These are phyloP conservation scores for Tillandsia fasciculata DNA, from an alignment of 176 grass and related monocot genomes.

Conservation along the genomic window DNA sequence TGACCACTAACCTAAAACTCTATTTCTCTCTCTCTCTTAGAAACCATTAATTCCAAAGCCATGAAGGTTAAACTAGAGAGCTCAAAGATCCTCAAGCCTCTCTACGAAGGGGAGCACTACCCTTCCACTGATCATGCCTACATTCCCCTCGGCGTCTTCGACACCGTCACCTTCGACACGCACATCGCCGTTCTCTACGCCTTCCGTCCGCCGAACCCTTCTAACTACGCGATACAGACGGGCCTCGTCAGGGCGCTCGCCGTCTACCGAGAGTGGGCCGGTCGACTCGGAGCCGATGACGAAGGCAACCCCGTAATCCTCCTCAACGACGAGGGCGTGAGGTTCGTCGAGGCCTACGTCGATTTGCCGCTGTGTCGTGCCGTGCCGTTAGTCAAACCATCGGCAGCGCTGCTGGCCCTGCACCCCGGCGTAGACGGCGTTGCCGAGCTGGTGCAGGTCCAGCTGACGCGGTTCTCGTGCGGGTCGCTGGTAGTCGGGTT, in stretches of 20 bases:
- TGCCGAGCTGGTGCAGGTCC: conserved; percentile 14
- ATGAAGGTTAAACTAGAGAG: conserved; percentile 8
- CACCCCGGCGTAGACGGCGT: conserved; percentile 1
- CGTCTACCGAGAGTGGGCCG: conserved; percentile 15
- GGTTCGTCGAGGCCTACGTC: conserved; percentile 2
- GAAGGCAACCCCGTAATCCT: neutral
- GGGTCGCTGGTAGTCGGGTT: conserved; percentile 11
- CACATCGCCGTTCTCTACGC: conserved; percentile 17
- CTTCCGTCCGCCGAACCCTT: conserved; percentile 1
- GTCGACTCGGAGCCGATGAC: neutral
- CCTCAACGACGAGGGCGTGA: conserved; percentile 12
- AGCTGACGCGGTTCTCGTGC: conserved; percentile 20
- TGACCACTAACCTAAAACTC: too few relatives aligned
- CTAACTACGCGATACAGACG: neutral
- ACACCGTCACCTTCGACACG: conserved; percentile 19
- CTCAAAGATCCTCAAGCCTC: conserved; percentile 6
- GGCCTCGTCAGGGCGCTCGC: conserved; percentile 16
- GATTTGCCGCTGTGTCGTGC: neutral
- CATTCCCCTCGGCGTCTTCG: conserved; percentile 16
- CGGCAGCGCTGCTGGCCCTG: conserved; percentile 6
- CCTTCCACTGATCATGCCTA: neutral
- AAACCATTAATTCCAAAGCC: neutral
- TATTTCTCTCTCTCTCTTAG: too few relatives aligned
- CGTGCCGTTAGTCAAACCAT: neutral
- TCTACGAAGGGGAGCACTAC: neutral